These are phyloP conservation scores for Tylopilus sp. DNA, from an alignment of 1,284 basidiomycete genomes.

Conservation along the genomic window DNA sequence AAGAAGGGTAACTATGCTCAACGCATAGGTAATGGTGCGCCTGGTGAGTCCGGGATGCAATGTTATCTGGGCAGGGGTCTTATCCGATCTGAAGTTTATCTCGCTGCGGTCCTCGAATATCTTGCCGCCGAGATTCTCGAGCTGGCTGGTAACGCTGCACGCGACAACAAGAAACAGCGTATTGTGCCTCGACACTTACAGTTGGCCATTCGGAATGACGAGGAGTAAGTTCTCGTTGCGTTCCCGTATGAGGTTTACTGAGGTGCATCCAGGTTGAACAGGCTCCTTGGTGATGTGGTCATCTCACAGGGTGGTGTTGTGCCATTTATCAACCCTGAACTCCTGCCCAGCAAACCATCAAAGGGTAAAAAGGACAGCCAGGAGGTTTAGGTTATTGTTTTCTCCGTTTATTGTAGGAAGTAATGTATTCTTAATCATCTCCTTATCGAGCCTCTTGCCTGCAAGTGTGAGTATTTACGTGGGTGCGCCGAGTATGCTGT, in stretches of 20 bases:
- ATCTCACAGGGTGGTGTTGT: conserved; percentile 92
- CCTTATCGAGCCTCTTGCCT: not conserved
- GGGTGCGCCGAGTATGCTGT: too few relatives aligned
- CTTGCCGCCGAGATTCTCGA: conserved; percentile 76
- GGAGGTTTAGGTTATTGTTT: conserved; percentile 30
- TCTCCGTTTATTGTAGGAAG: conserved; percentile 24
- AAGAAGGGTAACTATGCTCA: conserved; percentile 73
- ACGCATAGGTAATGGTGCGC: conserved; percentile 63
- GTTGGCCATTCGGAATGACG: conserved; percentile 85
- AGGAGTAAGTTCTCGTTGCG: conserved; percentile 53
- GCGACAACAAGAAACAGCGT: conserved; percentile 78
- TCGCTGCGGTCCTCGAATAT: conserved; percentile 72
- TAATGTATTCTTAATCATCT: conserved; percentile 33
- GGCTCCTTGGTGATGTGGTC: conserved; percentile 75
- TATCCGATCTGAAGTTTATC: conserved; percentile 51
- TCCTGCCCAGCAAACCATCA: conserved; percentile 48
- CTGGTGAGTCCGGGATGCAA: conserved; percentile 25
- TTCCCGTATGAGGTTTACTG: not conserved
- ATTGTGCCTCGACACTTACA: conserved; percentile 87
- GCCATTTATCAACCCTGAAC: conserved; percentile 50
- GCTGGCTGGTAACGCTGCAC: conserved; percentile 68
- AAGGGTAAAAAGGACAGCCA: conserved; percentile 35
- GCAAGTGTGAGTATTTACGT: too few relatives aligned
- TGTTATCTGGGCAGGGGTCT: not conserved
- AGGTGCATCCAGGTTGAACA: conserved; percentile 47